These are phyloP conservation scores for Sophora flavescens DNA, from an alignment of 306 rosid species.

Conservation along the genomic window DNA sequence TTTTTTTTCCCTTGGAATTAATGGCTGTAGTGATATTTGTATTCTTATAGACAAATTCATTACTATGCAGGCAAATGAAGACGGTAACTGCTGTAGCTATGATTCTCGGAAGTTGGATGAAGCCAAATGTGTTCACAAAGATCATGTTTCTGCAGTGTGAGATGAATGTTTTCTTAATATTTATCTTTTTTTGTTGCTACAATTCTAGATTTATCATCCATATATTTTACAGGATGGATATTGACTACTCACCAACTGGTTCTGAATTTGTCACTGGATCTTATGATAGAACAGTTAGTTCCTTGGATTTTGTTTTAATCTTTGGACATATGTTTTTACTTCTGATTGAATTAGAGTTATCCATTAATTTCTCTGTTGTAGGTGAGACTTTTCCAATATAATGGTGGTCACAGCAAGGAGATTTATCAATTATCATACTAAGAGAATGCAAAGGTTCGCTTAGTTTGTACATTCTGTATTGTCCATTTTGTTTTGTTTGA, in stretches of 20 bases:
- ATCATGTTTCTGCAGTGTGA: slow-evolving; percentile 97
- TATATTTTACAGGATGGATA: slow-evolving; percentile 76
- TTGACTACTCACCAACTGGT: slow-evolving; percentile 96
- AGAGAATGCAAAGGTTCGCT: slow-evolving; percentile 95
- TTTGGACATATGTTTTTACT: not conserved
- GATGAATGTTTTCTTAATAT: slow-evolving; percentile 41
- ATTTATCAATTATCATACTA: slow-evolving; percentile 89
- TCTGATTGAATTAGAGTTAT: slow-evolving; percentile 10
- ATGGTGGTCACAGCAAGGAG: slow-evolving; percentile 96
- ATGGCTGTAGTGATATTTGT: slow-evolving; percentile 17
- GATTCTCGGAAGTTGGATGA: slow-evolving; percentile 78
- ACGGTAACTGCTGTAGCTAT: slow-evolving; percentile 81
- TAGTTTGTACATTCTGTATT: not conserved
- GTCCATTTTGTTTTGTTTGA: slow-evolving; percentile 33
- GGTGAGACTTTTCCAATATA: slow-evolving; percentile 84
- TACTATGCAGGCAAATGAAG: slow-evolving; percentile 87
- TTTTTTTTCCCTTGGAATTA: not conserved
- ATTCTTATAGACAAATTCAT: slow-evolving; percentile 35
- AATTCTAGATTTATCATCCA: not conserved
- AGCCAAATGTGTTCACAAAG: slow-evolving; percentile 90
- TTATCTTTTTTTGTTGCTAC: not conserved
- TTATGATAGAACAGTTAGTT: slow-evolving; percentile 94
- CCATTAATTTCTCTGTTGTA: slow-evolving; percentile 44
- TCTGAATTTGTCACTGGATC: slow-evolving; percentile 98
- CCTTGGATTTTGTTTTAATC: slow-evolving; percentile 39